Base-by-base conservation (phyloP, 2,329 filamentous ascomycete genomes). In the Pseudomassariella vexata region DNA sequence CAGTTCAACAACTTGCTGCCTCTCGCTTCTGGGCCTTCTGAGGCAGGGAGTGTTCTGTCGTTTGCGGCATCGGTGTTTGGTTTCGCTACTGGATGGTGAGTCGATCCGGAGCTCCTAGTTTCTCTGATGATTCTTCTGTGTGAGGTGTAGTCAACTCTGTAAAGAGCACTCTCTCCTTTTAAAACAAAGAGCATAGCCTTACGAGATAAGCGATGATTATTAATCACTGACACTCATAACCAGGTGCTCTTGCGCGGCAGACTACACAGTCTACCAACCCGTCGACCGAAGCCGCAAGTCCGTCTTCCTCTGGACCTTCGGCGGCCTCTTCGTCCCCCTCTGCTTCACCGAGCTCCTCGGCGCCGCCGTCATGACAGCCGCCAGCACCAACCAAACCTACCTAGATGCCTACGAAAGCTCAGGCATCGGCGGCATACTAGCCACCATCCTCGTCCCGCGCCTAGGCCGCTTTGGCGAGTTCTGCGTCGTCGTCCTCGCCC, bases 221-320 rank as follows among this genome's bases (percentile, higher is more conserved):
- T n/a, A n/a, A n/a, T n/a, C n/a, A n/a, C n/a, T n/a, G n/a, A n/a
- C n/a, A n/a, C n/a, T n/a, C n/a, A n/a, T n/a, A n/a, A n/a, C n/a
- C n/a, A n/a, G n/a, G n/a, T n/a, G n/a, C 2, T 73, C 73, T 6
- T 84, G 80, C 38, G 82, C 84, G 0, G 79, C 82, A 7, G 85
- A 90, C 50, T 90, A 88, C 55, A 86, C 82, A 15, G 82, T 86
- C 30, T 89, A 89, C 57, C 84, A 88, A 47, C 82, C 83, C 0
- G 62, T 67, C 3, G 66, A 59, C 16, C 76, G 76, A 24, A 71
- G 72, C 19, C 69, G 75, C 15, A 54, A 53, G 24, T 76, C 77
- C 38, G 66, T 88, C 38, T 90, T 89, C 57, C 46, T 73, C 38
- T 78, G 76, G 51, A 84, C 83, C 19, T 85, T 79, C 54, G 52